Evolutionary conservation across 73 alveolate species (phyloP).

Genomic region (Stentor roeselii): DNA sequence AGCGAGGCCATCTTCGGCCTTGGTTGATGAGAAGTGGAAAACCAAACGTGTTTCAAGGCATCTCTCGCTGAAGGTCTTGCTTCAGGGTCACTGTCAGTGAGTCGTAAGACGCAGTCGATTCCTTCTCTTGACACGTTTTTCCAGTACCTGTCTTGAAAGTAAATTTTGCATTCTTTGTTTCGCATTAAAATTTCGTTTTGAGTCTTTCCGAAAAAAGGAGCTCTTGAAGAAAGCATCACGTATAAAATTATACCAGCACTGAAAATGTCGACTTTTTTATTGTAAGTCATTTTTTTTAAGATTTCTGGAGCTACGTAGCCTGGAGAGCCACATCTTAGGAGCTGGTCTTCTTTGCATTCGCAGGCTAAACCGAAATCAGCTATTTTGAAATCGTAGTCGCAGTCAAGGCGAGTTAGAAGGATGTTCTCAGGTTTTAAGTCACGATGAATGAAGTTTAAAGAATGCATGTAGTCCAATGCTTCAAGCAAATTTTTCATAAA

Average conservation of each 20-base stretch:
- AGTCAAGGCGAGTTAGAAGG: slow-evolving; percentile 28
- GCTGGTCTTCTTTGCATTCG: slow-evolving; percentile 37
- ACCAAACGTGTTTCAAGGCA: slow-evolving; percentile 45
- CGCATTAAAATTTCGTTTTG: slow-evolving; percentile 37
- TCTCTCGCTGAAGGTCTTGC: slow-evolving; percentile 36
- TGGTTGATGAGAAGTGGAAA: background rate
- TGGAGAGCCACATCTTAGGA: slow-evolving; percentile 68
- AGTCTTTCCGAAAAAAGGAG: slow-evolving; percentile 47
- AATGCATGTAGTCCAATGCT: slow-evolving; percentile 36
- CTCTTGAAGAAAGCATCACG: slow-evolving; percentile 45
- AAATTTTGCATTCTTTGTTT: slow-evolving; percentile 42
- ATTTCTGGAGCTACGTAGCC: slow-evolving; percentile 74
- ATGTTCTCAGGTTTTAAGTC: slow-evolving; percentile 51
- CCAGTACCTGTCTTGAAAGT: slow-evolving; percentile 25
- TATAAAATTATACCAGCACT: slow-evolving; percentile 60
- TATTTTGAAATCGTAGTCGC: slow-evolving; percentile 49
- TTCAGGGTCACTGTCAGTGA: slow-evolving; percentile 29
- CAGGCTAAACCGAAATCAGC: slow-evolving; percentile 60
- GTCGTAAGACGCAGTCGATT: slow-evolving; percentile 28
- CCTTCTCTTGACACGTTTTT: slow-evolving; percentile 29
- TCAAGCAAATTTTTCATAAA: slow-evolving; percentile 34
- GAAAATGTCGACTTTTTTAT: slow-evolving; percentile 52
- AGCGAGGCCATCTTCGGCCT: background rate
- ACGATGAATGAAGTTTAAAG: slow-evolving; percentile 34
- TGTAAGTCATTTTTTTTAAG: slow-evolving; percentile 39